Base-by-base conservation (phyloP, 768 basidiomycete genomes). In the Collybiopsis confluens region DNA sequence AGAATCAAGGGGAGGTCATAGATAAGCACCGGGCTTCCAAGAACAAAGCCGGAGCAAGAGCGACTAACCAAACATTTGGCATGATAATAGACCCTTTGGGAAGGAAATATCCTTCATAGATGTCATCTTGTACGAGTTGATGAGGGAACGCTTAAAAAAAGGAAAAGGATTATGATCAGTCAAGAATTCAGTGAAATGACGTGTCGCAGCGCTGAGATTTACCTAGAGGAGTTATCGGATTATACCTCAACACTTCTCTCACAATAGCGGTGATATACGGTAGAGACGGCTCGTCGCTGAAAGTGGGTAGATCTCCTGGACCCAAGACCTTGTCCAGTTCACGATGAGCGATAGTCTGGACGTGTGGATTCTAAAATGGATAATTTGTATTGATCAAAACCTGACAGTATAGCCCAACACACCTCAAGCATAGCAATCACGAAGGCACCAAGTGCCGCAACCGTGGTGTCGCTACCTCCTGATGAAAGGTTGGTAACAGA, bases 261-360 rank as follows among this genome's bases (percentile, higher is more conserved):
- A 60, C 56, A 4, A 70, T 60, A 7, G 71, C 70, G 11, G 61
- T 64, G 26, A 70, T 59, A 36, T 68, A 71, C 2, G 70, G 70
- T 18, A 73, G 44, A 2, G 38, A 50, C 13, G 24, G 16, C 28
- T 45, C 43, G 26, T 58, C 56, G 15, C 38, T 33, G 16, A 58
- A 48, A 20, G 16, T 44, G 6, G 56, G 56, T 3, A 58, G 36
- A 67, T 62, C 0, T 65, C 71, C 38, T 37, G 56, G 36, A 44
- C 56, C 23, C 53, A 58, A 21, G 52, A 44, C 42, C 23, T 36
- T 33, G 18, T 53, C 42, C 11, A 53, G 43, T 35, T 53, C 42
- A 10, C 18, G 28, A 26, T 53, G 52, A 1, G 52, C 52, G 18
- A 43, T 43, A 11, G n/a, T 37, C 45, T 53, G 52, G 20, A 44